A percentile compares a stretch with the other conserved stretches of the same genome.
phyloP scores from a whole-genome alignment of 1,284 basidiomycete species.

The Singerocomus inundabilis region DNA sequence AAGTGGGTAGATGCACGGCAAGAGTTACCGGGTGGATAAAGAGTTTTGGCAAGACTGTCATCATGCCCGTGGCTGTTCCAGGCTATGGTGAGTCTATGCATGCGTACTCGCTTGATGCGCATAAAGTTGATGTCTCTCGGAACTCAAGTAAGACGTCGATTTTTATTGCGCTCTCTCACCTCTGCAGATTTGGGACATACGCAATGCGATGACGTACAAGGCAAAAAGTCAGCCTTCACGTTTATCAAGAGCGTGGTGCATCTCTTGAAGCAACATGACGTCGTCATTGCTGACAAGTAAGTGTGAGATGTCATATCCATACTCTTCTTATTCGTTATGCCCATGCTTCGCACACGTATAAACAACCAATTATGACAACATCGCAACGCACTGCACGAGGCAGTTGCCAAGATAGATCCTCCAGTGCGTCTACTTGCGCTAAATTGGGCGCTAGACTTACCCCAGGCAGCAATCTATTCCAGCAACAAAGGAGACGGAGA shows the following conservation, averaged over 20 bases:
- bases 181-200: slow-evolving; percentile 87
- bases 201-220: slow-evolving; percentile 87
- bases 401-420: slow-evolving; percentile 41
- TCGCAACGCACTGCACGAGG: slow-evolving; percentile 64
- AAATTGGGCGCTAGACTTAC: slow-evolving; percentile 66
- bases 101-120: neutral
- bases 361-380: slow-evolving; percentile 88
- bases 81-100: slow-evolving; percentile 71
- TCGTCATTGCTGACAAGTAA: slow-evolving; percentile 90
- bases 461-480: slow-evolving; percentile 55
- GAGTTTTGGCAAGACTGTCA: slow-evolving; percentile 76
- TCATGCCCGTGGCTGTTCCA: slow-evolving; percentile 89
- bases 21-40: slow-evolving; percentile 30
- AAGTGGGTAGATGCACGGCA: slow-evolving; percentile 58
- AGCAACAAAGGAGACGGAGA: slow-evolving; percentile 35
- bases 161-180: slow-evolving; percentile 70
- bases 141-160: slow-evolving; percentile 83
- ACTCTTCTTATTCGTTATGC: neutral
- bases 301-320: slow-evolving; percentile 22
- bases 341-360: no score
- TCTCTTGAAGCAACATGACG: slow-evolving; percentile 61
- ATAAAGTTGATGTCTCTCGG: neutral
- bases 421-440: slow-evolving; percentile 76
- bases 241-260: slow-evolving; percentile 78
- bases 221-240: slow-evolving; percentile 73